Conservation (phyloP, 257 asterid species). For the Nicotiana attenuata region DNA sequence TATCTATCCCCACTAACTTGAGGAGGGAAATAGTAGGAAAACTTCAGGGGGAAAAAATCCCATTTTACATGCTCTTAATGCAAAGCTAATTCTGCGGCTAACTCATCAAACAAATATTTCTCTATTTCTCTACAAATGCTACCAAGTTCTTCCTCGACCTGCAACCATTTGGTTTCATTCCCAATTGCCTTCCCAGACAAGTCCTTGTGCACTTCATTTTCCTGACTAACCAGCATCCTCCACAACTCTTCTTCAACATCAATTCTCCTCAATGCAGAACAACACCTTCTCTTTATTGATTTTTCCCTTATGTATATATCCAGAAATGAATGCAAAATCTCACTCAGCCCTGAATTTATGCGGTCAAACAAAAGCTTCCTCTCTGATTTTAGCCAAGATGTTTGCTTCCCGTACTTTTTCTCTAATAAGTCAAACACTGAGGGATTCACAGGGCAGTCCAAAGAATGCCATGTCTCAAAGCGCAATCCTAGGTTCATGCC, state of each 20-base stretch:
- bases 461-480: conserved; percentile 37
- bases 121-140: conserved; percentile 56
- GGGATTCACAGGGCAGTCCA: conserved; percentile 45
- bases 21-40: not conserved
- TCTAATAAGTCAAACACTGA: conserved; percentile 48
- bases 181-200: conserved; percentile 34
- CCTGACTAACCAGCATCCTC: conserved; percentile 46
- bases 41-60: not conserved
- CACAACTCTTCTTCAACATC: conserved; percentile 70
- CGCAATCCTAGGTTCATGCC: conserved; percentile 29
- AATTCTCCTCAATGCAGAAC: conserved; percentile 32
- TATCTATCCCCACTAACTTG: not conserved
- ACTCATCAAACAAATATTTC: conserved; percentile 46
- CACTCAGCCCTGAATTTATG: conserved; percentile 44
- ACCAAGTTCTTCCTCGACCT: conserved; percentile 43
- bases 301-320: not conserved
- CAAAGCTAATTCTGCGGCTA: conserved; percentile 42
- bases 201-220: conserved; percentile 27
- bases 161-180: conserved; percentile 42
- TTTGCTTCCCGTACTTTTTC: conserved; percentile 61
- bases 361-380: conserved; percentile 64
- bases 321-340: conserved; percentile 25
- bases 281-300: conserved; percentile 19
- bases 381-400: conserved; percentile 53
- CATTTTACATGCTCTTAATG: not conserved